Conservation (phyloP, 257 asterid species). For the Nicotiana obtusifolia region DNA sequence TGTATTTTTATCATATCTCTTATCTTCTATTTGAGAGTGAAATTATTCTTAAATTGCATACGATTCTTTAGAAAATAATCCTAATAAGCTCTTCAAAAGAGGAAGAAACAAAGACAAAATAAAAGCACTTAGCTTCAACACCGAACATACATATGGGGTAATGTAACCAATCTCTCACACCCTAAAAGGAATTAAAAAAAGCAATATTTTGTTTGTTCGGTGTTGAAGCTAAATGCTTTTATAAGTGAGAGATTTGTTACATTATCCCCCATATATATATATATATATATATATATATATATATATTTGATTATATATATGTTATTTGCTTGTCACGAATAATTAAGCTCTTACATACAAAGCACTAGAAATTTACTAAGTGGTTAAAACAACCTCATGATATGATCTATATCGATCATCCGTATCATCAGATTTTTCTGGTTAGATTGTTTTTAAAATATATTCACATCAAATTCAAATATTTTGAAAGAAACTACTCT, state of each 20-base stretch:
- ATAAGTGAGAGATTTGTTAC: not conserved
- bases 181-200: too few species aligned
- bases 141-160: not conserved
- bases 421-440: not conserved
- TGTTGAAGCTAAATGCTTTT: not conserved
- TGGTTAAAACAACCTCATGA: not conserved
- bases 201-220: not conserved
- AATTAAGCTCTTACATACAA: too few species aligned
- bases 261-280: too few species aligned
- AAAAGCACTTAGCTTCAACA: not conserved
- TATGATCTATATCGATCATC: not conserved
- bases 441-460: not conserved
- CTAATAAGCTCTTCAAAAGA: not conserved
- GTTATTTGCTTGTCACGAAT: too few species aligned
- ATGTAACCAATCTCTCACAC: too few species aligned
- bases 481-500: not conserved
- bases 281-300: too few species aligned
- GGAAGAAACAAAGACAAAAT: not conserved
- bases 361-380: too few species aligned
- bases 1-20: not conserved
- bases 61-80: not conserved
- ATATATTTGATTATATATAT: too few species aligned
- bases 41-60: not conserved
- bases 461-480: not conserved
- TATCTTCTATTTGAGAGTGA: too few species aligned